Percentiles rank a stretch among this genome's conserved stretches.
phyloP scores from a whole-genome alignment of 768 basidiomycete species.

The Boletellus sp. region DNA sequence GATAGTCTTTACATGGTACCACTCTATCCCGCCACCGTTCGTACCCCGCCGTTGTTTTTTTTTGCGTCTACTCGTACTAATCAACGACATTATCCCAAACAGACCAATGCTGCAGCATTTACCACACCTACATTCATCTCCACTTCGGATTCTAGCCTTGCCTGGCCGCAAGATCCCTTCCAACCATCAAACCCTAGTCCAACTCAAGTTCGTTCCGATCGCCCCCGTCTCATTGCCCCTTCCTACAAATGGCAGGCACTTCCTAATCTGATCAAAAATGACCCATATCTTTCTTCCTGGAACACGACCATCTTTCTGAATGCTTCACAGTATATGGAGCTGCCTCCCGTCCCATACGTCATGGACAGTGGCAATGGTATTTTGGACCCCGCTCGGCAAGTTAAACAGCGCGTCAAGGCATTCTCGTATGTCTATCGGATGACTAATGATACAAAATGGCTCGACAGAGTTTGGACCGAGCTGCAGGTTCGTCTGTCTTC shows the following conservation, averaged over 20 bases:
- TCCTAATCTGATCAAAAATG: conserved; percentile 66
- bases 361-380: conserved; percentile 88
- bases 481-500: conserved; percentile 56
- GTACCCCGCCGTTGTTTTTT: conserved; percentile 35
- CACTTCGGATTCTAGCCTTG: conserved; percentile 44
- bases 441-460: conserved; percentile 91
- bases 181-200: conserved; percentile 58
- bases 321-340: conserved; percentile 67
- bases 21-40: conserved; percentile 82
- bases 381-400: conserved; percentile 81
- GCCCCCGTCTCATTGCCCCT: conserved; percentile 91
- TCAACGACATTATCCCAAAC: neutral
- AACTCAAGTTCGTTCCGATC: conserved; percentile 65
- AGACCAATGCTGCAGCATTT: conserved; percentile 77
- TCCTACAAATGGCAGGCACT: conserved; percentile 88
- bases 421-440: conserved; percentile 88
- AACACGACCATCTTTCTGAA: conserved; percentile 89
- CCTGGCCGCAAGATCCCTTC: conserved; percentile 83
- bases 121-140: conserved; percentile 67
- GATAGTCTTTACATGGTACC: conserved; percentile 78
- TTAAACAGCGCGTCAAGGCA: conserved; percentile 90
- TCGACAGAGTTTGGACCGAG: conserved; percentile 81
- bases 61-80: neutral
- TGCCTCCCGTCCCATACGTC: conserved; percentile 64
- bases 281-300: conserved; percentile 87